Conservation (phyloP, 768 basidiomycete species). For the Amanita pallidorosea region DNA sequence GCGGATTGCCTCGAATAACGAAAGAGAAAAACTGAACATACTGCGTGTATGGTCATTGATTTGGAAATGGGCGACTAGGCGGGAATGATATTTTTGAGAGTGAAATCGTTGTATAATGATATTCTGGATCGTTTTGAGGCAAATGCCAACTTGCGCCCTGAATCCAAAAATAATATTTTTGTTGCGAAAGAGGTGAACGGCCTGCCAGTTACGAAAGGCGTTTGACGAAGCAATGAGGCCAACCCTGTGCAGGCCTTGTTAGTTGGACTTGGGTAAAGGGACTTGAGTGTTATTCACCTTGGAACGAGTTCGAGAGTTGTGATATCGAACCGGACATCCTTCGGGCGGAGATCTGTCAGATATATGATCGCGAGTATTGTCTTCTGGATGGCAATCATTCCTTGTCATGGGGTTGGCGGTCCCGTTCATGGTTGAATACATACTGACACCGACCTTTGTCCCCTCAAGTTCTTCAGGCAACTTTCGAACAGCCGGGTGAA, state of each 20-base stretch:
- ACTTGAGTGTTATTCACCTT: conserved; percentile 25
- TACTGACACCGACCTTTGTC: conserved; percentile 22
- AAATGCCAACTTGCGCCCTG: conserved; percentile 68
- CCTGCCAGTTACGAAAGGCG: conserved; percentile 70
- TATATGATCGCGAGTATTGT: conserved; percentile 34
- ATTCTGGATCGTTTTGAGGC: conserved; percentile 17
- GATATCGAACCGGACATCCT: conserved; percentile 31
- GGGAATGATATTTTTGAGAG: conserved; percentile 20
- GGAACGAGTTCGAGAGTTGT: conserved; percentile 30
- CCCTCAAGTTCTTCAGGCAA: conserved; percentile 30
- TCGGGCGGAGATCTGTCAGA: conserved; percentile 48
- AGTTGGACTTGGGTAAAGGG: neutral
- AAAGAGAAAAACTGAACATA: conserved; percentile 14
- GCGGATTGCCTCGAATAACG: neutral
- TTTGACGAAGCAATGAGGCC: conserved; percentile 64
- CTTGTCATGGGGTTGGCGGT: no score
- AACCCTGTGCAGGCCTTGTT: conserved; percentile 27
- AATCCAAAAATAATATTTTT: conserved; percentile 40
- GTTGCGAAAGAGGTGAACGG: conserved; percentile 60
- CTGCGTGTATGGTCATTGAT: conserved; percentile 45
- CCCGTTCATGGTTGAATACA: neutral
- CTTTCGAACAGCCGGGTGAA: conserved; percentile 9
- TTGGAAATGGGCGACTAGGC: conserved; percentile 33
- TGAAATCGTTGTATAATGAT: neutral
- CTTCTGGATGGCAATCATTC: conserved; percentile 15